A percentile compares a stretch with the other conserved stretches of the same genome.
Conservation (phyloP, 805 yeast genomes). For the Maudiozyma serrabonitensis region DNA sequence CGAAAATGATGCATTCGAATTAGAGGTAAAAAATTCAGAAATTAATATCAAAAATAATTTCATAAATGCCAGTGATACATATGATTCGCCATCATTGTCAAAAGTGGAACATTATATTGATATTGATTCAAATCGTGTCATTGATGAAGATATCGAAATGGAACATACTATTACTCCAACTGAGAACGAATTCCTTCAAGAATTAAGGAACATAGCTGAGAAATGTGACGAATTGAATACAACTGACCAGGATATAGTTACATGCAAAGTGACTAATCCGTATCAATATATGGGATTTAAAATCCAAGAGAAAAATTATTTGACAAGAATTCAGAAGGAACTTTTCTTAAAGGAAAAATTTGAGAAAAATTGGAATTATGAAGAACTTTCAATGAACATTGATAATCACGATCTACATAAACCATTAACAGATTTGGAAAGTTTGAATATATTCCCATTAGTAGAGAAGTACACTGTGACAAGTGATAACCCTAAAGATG, state of each 20-base stretch:
- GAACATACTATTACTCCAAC: background rate
- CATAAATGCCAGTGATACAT: background rate
- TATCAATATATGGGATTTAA: background rate
- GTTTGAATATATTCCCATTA: conserved; percentile 72
- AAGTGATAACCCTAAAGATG: conserved; percentile 57
- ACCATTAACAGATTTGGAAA: conserved; percentile 34
- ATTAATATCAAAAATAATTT: background rate
- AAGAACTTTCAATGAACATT: conserved; percentile 28
- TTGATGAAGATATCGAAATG: background rate
- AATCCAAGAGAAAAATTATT: background rate
- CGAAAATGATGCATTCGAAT: background rate
- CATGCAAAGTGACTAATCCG: background rate
- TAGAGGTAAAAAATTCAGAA: background rate
- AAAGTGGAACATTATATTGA: background rate
- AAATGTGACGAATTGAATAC: background rate
- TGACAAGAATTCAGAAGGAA: background rate
- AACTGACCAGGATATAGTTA: background rate
- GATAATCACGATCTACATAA: conserved; percentile 17
- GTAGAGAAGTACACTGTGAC: conserved; percentile 82
- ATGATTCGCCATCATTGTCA: background rate
- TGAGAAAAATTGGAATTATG: conserved; percentile 36
- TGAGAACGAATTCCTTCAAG: conserved; percentile 10
- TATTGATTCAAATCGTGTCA: background rate
- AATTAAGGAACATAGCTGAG: conserved; percentile 7
- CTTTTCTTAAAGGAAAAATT: conserved; percentile 1